These are phyloP conservation scores for Syzygium oleosum DNA, from an alignment of 345 rosid species.

Conservation along the genomic window DNA sequence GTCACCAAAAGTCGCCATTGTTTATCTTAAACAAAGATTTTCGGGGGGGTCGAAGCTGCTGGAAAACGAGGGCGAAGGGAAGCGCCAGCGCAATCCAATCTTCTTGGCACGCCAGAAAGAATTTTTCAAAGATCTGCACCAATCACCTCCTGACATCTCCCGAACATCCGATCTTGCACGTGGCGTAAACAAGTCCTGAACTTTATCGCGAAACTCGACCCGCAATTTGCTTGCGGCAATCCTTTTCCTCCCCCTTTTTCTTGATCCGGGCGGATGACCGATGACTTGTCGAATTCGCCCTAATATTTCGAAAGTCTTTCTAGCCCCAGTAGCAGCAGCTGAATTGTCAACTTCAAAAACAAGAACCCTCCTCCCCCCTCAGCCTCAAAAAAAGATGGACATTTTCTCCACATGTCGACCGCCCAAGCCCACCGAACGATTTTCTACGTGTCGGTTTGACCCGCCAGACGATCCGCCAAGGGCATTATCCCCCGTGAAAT, in stretches of 20 bases:
- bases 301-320: background rate
- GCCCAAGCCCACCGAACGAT: background rate
- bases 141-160: slow-evolving; percentile 3
- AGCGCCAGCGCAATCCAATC: background rate
- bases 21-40: background rate
- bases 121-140: background rate
- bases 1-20: background rate
- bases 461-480: slow-evolving; percentile 3
- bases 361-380: too few species aligned
- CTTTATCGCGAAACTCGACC: background rate
- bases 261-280: background rate
- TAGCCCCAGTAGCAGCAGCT: background rate
- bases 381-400: background rate
- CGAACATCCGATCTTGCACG: slow-evolving; percentile 2
- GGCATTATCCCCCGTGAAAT: background rate
- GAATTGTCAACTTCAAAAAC: too few species aligned
- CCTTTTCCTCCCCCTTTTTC: background rate
- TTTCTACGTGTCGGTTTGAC: slow-evolving; percentile 24
- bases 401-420: background rate
- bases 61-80: background rate
- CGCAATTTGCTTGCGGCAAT: too few species aligned
- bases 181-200: slow-evolving; percentile 1
- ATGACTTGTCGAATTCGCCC: background rate
- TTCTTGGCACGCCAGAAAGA: background rate
- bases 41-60: background rate